Base-by-base conservation (phyloP, 2,329 filamentous ascomycete species). In the Diplocarpon mali region DNA sequence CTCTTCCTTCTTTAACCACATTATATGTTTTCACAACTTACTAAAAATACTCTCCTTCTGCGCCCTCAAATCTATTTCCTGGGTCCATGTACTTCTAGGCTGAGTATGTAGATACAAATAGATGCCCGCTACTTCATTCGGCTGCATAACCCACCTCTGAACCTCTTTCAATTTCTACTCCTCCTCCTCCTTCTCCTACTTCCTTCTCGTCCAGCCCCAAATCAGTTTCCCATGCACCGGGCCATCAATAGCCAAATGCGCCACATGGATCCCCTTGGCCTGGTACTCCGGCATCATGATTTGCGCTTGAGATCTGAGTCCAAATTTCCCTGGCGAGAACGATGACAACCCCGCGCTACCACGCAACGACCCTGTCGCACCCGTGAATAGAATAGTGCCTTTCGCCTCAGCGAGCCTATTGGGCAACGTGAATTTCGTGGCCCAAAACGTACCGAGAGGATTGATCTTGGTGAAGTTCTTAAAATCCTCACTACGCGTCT, bases 81-180 rank as follows among this genome's bases (percentile, higher is more conserved):
- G 84, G 0, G 84, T 87, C 58, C 89, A 90, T 1, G 77, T 76
- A 9, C 82, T 85, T 51, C 76, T 73, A 16, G 80, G 83, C 67
- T 94, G 87, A 0, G 78, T 81, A 60, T 93, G 85, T 59, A 93
- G 61, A 60, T 80, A 70, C 85, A 85, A 93, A 59, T 92, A 93
- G 12, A 76, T 76, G 48, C 90, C 83, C 14, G 86, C 86, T 32
- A 53, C 68, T 92, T 92, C 79, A 87, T 46, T 35, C 29, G 30
- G 51, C 38, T 53, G 49, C 48, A 53, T 46, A 35, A 53, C 40
- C 48, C 48, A 47, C n/a, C 34, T 39, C 27, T 53, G 49, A 34
- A 47, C 39, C 20, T 40, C 43, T 9, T 12, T 51, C 29, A 53
- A 53, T 45, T 49, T 46, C 37, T 53, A 29, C 31, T 40, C 37